Evolutionary conservation across 176 grass and related monocot species (phyloP).

Genomic region (Triticum timopheevii): DNA sequence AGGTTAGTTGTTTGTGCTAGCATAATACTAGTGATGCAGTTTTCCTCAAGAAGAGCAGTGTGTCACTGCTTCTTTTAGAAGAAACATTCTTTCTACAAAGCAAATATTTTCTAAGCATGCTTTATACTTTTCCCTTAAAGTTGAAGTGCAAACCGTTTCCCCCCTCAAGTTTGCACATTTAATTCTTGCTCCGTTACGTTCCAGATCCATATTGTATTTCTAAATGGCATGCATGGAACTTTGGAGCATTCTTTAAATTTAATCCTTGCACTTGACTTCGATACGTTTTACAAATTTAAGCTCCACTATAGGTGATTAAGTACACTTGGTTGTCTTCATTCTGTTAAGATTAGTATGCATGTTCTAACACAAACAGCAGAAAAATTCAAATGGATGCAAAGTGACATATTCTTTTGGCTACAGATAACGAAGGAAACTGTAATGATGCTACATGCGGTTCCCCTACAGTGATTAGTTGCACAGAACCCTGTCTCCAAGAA

Average conservation of each 20-base stretch:
- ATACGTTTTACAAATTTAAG: background rate
- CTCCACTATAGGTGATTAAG: background rate
- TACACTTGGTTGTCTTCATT: background rate
- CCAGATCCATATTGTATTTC: background rate
- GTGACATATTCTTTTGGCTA: conserved; percentile 35
- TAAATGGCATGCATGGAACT: background rate
- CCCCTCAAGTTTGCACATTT: background rate
- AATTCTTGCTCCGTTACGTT: background rate
- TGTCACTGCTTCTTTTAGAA: background rate
- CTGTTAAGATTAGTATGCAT: conserved; percentile 14
- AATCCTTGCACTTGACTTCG: background rate
- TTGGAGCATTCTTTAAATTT: conserved; percentile 13
- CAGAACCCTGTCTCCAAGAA: conserved; percentile 37
- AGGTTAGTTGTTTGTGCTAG: conserved; percentile 46
- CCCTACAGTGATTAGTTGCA: conserved; percentile 71
- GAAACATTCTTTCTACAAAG: background rate
- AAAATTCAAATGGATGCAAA: conserved; percentile 5
- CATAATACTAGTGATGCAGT: background rate
- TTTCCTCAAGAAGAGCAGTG: background rate
- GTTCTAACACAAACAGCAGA: background rate
- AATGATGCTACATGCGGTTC: conserved; percentile 60
- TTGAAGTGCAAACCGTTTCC: background rate
- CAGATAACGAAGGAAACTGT: conserved; percentile 44
- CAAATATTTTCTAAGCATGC: conserved; percentile 2
- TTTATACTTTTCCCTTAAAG: background rate